Base-by-base conservation (phyloP, 2,329 filamentous ascomycete genomes). In the Fusarium sp. region DNA sequence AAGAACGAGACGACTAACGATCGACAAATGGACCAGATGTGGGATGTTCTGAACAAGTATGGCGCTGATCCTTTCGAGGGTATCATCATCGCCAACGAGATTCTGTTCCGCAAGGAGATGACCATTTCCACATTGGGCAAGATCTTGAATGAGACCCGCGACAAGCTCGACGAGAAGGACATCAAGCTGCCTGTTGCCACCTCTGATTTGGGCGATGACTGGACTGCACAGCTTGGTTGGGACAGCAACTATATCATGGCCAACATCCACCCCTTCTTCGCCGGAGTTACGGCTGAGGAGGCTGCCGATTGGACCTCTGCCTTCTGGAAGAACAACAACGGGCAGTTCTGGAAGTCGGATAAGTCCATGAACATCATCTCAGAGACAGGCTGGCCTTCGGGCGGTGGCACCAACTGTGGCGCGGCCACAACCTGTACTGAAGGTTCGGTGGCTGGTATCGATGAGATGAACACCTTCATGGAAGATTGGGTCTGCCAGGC, bases 231-330 rank as follows among this genome's bases (percentile, higher is more conserved):
- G 3, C 86, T 98, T 18, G 91, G 91, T 0, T 72, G 80, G 6
- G 84, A 88, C 50, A 91, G 93, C 40, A 94, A 98, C 78, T 90
- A 92, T 73, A 89, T 98, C 79, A 97, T 98, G 94, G 91, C 93
- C 71, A 98, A 98, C 76, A 92, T 98, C 54, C 96, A 98, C 76
- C 95, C 96, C 0, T 97, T 98, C 84, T 98, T 98, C 76, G 91
- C 90, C 0, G 95, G 95, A 45, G 88, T 93, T 14, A 82, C 85
- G 1, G 90, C 89, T 4, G 81, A 87, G 4, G 77, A 85, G 2
- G 93, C 93, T 0, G 90, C 94, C 0, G 80, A 76, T 10, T 98
- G 95, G 95, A 97, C 95, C 0, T 92, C 84, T 80, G 79, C 79
- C 17, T 98, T 97, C 80, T 98, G 94, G 91, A 80, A 90, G 42